A percentile compares a stretch with the other conserved stretches of the same genome.
Evolutionary conservation across 495 filamentous ascomycete species (phyloP).

Genomic region (Penicillium tannophilum): DNA sequence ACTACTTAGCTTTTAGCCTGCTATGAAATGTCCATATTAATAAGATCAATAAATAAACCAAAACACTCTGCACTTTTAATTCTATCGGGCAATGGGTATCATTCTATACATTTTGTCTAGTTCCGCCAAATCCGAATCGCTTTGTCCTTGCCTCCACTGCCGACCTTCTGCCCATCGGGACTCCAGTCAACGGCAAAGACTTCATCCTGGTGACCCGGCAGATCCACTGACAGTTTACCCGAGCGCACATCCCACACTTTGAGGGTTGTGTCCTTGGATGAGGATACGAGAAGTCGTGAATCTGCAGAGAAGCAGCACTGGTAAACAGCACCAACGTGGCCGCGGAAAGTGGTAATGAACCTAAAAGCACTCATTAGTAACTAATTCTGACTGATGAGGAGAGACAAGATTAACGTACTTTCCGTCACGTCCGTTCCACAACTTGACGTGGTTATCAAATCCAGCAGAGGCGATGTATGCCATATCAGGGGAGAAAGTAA

Average conservation of each 20-base stretch:
- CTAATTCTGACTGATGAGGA: not conserved
- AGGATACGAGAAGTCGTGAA: conserved; percentile 79
- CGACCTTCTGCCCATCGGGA: conserved; percentile 80
- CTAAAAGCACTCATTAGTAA: conserved; percentile 23
- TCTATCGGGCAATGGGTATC: conserved; percentile 19
- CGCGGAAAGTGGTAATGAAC: conserved; percentile 83
- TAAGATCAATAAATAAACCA: not conserved
- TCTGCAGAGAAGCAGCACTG: conserved; percentile 90
- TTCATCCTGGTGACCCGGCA: conserved; percentile 93
- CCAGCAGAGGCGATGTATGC: conserved; percentile 80
- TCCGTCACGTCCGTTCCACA: conserved; percentile 76
- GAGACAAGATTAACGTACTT: conserved; percentile 43
- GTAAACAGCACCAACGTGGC: conserved; percentile 92
- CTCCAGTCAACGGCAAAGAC: conserved; percentile 94
- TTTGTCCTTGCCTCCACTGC: conserved; percentile 92
- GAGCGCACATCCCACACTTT: conserved; percentile 92
- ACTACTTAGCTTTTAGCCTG: not conserved
- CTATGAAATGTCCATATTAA: not conserved
- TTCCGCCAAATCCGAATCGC: conserved; percentile 82
- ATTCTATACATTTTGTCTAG: conserved; percentile 41
- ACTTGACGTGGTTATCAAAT: conserved; percentile 91
- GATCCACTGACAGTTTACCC: conserved; percentile 79
- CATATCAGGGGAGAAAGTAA: conserved; percentile 90
- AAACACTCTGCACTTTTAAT: conserved; percentile 1
- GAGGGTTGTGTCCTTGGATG: conserved; percentile 88